Conservation (phyloP, 129 eudicot species). For the Pulicaria dysenterica region DNA sequence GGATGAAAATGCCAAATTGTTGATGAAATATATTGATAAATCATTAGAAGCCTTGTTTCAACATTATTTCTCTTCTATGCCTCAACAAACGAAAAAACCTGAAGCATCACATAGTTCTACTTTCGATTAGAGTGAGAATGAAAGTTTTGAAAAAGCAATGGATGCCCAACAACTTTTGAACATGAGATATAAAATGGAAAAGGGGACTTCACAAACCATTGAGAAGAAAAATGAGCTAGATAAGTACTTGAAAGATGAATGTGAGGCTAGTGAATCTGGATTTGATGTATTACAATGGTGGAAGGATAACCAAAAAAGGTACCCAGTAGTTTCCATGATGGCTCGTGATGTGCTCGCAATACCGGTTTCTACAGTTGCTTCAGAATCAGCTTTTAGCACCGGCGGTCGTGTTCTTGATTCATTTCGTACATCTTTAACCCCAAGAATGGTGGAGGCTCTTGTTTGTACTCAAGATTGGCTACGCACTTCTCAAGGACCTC, state of each 20-base stretch:
- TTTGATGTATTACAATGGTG: constrained; percentile 10
- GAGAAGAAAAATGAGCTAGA: constrained; percentile 2
- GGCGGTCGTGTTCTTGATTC: constrained; percentile 4
- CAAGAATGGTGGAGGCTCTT: no score
- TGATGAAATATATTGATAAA: neutral
- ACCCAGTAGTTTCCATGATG: neutral
- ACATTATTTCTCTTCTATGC: neutral
- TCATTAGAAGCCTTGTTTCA: neutral
- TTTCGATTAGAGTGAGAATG: no score
- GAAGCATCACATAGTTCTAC: no score
- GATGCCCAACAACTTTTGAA: neutral
- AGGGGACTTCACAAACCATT: neutral
- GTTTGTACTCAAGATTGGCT: no score
- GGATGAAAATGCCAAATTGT: neutral
- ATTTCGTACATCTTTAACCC: neutral
- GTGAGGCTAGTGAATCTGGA: neutral
- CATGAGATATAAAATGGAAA: neutral
- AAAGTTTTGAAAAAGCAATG: no score
- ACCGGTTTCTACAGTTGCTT: no score
- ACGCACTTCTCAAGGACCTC: no score
- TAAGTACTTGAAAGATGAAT: neutral
- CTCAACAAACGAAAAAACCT: no score
- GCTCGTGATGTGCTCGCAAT: constrained; percentile 7
- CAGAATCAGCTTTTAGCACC: constrained; percentile 8
- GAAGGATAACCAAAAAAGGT: constrained; percentile 2